Base-by-base conservation (phyloP, 2,329 filamentous ascomycete genomes). In the Epichloe sibirici region DNA sequence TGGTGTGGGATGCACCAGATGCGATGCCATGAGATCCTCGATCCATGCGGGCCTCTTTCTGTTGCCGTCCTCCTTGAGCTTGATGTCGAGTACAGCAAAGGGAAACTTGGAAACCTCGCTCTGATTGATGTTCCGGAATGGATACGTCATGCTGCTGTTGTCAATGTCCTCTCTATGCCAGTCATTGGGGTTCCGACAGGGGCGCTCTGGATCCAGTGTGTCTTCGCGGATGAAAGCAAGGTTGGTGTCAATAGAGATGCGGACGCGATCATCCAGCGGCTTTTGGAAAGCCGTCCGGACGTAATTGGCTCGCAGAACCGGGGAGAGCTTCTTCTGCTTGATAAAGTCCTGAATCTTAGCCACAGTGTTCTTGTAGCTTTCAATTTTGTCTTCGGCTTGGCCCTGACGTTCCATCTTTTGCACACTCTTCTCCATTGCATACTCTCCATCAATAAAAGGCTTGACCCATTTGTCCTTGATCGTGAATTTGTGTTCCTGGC, bases 91-190 rank as follows among this genome's bases (percentile, higher is more conserved):
- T 7, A 97, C 73, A 3, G 90, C 90, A 61, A 88, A 93, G 2
- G 91, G 91, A 66, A 98, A 98, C 55, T 86, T 83, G 45, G 83
- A 87, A 25, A 96, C 85, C 66, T 98, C 93, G 61, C 89, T 91
- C 67, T 91, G 89, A 63, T 90, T 88, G 64, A 97, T 86, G 53
- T 84, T 80, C 51, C 78, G 79, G 74, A 95, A 98, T 0, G 93
- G 93, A 61, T 88, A 97, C 45, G 86, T 80, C 79, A 96, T 86
- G 60, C 81, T 80, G 55, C 75, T 77, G 58, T 85, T 82, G 65
- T 98, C 93, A 61, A 98, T 90, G 62, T 98, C 93, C 23, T 77
- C 76, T 50, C 93, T 83, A 67, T 97, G 93, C 93, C 93, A 98
- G 59, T 90, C 82, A 11, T 85, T 78, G 0, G 89, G 87, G 58